These are phyloP conservation scores for Vigna nakashimae DNA, from an alignment of 306 rosid species.

Conservation along the genomic window DNA sequence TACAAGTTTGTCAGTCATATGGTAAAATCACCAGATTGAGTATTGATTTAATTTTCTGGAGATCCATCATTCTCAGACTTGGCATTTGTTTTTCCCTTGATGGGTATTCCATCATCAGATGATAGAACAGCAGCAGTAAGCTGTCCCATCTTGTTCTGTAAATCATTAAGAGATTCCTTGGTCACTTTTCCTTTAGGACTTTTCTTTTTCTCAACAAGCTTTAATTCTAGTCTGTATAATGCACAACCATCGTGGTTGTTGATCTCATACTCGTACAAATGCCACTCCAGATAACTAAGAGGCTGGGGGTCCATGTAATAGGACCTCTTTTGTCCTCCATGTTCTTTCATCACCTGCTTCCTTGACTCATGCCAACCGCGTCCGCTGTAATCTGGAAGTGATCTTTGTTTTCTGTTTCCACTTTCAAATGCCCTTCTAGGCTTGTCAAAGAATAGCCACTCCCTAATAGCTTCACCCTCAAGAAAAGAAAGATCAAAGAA, in stretches of 20 bases:
- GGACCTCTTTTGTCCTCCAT: conserved; percentile 90
- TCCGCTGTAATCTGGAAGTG: conserved; percentile 85
- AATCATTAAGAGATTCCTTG: conserved; percentile 80
- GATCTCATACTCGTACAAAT: conserved; percentile 88
- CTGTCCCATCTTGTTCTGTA: conserved; percentile 95
- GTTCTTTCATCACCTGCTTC: conserved; percentile 94
- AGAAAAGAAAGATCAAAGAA: conserved; percentile 78
- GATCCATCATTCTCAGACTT: conserved; percentile 53
- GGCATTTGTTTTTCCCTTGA: conserved; percentile 59
- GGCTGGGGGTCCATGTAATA: conserved; percentile 99
- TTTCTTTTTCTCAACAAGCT: conserved; percentile 85
- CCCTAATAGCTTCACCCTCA: conserved; percentile 84
- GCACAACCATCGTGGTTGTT: conserved; percentile 78
- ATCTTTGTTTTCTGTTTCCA: conserved; percentile 91
- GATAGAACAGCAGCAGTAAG: conserved; percentile 72
- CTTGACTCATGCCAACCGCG: conserved; percentile 99
- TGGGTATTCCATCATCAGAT: conserved; percentile 53
- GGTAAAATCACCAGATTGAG: conserved; percentile 5
- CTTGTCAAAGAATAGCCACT: conserved; percentile 98
- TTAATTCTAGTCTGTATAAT: conserved; percentile 82
- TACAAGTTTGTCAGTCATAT: conserved; percentile 41
- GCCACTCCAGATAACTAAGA: conserved; percentile 80
- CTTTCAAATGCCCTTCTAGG: conserved; percentile 93
- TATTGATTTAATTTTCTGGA: conserved; percentile 46
- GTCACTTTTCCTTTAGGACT: conserved; percentile 76